A percentile compares a stretch with the other conserved stretches of the same genome.
Evolutionary conservation across 352 stramenopile genomes (phyloP).

Genomic region (Globisporangium cylindrosporum): DNA sequence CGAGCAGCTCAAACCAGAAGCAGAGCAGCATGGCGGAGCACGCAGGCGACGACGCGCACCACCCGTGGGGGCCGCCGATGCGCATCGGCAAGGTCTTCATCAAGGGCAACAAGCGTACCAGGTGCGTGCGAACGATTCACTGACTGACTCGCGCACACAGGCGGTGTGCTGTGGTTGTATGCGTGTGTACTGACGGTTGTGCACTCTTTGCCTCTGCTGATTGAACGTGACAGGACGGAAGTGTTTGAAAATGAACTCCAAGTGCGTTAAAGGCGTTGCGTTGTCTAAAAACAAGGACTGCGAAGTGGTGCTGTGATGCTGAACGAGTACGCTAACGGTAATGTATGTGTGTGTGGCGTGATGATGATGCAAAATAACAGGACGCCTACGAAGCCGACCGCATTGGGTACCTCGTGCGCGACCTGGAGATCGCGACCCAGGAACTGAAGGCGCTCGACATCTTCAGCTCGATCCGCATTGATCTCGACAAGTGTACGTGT

Average conservation of each 20-base stretch:
- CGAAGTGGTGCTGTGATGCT: too few relatives aligned
- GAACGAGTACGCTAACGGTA: not conserved
- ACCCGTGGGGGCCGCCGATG: slow-evolving; percentile 78
- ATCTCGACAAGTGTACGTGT: slow-evolving; percentile 65
- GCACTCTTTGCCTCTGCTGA: not conserved
- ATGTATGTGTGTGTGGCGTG: not conserved
- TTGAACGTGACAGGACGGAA: slow-evolving; percentile 38
- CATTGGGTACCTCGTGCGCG: slow-evolving; percentile 60
- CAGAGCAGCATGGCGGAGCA: slow-evolving; percentile 13
- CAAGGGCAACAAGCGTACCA: slow-evolving; percentile 86
- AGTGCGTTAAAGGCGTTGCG: slow-evolving; percentile 21
- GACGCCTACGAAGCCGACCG: slow-evolving; percentile 59
- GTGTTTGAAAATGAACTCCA: slow-evolving; percentile 88
- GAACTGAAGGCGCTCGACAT: slow-evolving; percentile 79
- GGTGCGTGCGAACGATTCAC: slow-evolving; percentile 32
- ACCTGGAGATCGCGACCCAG: slow-evolving; percentile 55
- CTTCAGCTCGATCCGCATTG: slow-evolving; percentile 80
- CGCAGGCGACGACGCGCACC: slow-evolving; percentile 29
- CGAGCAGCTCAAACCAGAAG: not conserved
- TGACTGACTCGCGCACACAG: not conserved
- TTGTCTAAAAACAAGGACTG: not conserved
- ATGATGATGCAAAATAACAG: slow-evolving; percentile 17
- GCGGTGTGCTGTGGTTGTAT: not conserved
- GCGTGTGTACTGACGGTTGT: not conserved
- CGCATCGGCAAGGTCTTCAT: slow-evolving; percentile 85